phyloP scores from a whole-genome alignment of 2,329 filamentous ascomycete species.

The Penicillium decumbens region DNA sequence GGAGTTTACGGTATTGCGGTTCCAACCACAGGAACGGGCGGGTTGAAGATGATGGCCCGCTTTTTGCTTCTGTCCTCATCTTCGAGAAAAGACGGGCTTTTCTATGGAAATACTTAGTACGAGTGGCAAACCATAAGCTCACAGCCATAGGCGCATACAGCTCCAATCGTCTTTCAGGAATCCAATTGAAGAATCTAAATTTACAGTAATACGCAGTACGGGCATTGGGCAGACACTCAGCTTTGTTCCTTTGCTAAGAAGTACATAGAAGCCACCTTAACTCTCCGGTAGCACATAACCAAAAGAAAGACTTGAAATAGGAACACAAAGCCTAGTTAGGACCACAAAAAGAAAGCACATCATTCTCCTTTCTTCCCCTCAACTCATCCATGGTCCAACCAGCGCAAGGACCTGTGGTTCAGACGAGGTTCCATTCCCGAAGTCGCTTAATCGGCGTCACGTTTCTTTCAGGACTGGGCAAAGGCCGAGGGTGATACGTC shows the following conservation, averaged over 20 bases:
- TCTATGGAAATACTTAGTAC: not conserved
- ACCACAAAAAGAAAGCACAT: not conserved
- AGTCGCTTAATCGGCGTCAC: conserved; percentile 4
- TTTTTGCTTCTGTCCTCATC: not conserved
- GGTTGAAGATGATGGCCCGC: conserved; percentile 8
- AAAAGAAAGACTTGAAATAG: no score
- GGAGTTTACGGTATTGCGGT: conserved; percentile 17
- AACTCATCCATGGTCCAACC: not conserved
- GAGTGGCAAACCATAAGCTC: not conserved
- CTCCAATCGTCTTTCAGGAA: not conserved
- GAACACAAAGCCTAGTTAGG: no score
- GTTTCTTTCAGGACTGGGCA: not conserved
- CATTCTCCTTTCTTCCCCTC: not conserved
- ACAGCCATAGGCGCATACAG: not conserved
- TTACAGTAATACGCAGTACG: not conserved
- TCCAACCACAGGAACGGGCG: conserved; percentile 13
- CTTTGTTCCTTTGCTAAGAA: not conserved
- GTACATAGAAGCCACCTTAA: not conserved
- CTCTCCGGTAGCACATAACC: not conserved
- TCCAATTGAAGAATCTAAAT: not conserved
- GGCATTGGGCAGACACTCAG: not conserved
- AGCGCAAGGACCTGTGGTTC: conserved; percentile 3
- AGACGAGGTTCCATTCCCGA: conserved; percentile 2
- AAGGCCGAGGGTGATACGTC: no score
- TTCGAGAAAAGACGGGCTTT: not conserved